These are phyloP conservation scores for Aspergillus pseudoviridinutans DNA, from an alignment of 2,329 filamentous ascomycete species.

Conservation along the genomic window DNA sequence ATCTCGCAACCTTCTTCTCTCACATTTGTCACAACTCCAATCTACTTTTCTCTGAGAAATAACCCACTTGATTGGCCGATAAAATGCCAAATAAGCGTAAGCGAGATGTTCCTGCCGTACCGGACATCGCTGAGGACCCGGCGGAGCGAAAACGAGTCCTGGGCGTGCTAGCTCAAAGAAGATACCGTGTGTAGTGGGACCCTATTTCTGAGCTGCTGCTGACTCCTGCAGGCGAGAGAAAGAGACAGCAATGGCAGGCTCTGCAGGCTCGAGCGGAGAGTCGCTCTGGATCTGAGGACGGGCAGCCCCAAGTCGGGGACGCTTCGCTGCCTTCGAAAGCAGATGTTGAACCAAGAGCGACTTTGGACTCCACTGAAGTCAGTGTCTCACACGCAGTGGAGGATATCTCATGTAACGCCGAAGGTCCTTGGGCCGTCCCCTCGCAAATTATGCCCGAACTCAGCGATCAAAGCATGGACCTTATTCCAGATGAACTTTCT, in stretches of 20 bases:
- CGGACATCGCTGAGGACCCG: constrained; percentile 39
- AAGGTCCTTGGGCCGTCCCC: background rate
- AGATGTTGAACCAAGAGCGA: background rate
- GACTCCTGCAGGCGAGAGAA: constrained; percentile 10
- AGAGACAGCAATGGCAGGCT: constrained; percentile 12
- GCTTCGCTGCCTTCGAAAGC: background rate
- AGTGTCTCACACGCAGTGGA: background rate
- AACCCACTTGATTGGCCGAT: background rate
- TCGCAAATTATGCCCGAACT: background rate
- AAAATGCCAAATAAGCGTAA: constrained; percentile 7
- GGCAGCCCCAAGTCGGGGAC: background rate
- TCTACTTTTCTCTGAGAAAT: background rate
- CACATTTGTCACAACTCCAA: background rate
- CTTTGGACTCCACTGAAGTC: background rate
- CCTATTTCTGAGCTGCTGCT: background rate
- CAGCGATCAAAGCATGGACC: background rate
- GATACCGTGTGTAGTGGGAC: constrained; percentile 40
- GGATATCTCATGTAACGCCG: background rate
- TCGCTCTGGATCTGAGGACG: background rate
- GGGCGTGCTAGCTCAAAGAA: constrained; percentile 53
- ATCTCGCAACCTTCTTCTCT: background rate
- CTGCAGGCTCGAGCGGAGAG: constrained; percentile 11
- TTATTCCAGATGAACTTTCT: background rate
- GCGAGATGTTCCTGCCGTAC: constrained; percentile 2
- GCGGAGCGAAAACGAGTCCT: constrained; percentile 52